phyloP scores from a whole-genome alignment of 2,329 filamentous ascomycete genomes.

The Alternaria novae-zelandiae region DNA sequence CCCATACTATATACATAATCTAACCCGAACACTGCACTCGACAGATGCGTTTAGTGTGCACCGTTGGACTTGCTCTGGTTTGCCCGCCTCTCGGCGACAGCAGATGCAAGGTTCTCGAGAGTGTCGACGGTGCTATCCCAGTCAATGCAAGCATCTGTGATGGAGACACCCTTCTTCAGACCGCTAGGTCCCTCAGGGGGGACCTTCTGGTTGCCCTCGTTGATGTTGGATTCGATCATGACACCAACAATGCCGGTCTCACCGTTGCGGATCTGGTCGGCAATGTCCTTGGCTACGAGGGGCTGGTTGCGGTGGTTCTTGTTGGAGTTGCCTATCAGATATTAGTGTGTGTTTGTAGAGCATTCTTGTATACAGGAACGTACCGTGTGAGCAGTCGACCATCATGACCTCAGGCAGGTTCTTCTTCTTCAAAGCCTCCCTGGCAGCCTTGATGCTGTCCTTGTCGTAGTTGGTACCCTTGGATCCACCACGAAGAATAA shows the following conservation, averaged over 20 bases:
- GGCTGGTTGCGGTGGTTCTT: slow-evolving; percentile 99
- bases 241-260: slow-evolving; percentile 91
- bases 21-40: not conserved
- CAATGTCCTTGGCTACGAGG: slow-evolving; percentile 81
- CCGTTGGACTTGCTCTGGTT: slow-evolving; percentile 39
- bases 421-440: slow-evolving; percentile 81
- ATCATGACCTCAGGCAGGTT: slow-evolving; percentile 88
- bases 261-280: slow-evolving; percentile 84
- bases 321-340: slow-evolving; percentile 79
- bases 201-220: slow-evolving; percentile 81
- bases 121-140: slow-evolving; percentile 86
- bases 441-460: slow-evolving; percentile 78
- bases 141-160: slow-evolving; percentile 94
- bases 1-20: slow-evolving; percentile 16
- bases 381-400: slow-evolving; percentile 97
- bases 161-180: slow-evolving; percentile 88
- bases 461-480: slow-evolving; percentile 94
- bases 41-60: not conserved
- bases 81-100: slow-evolving; percentile 76
- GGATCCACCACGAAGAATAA: slow-evolving; percentile 90
- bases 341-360: not conserved
- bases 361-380: slow-evolving; percentile 26
- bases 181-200: slow-evolving; percentile 78
- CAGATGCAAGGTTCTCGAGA: slow-evolving; percentile 83
- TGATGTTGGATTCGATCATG: slow-evolving; percentile 99